Conservation (phyloP, 257 asterid genomes). For the Fraxinus anomala region DNA sequence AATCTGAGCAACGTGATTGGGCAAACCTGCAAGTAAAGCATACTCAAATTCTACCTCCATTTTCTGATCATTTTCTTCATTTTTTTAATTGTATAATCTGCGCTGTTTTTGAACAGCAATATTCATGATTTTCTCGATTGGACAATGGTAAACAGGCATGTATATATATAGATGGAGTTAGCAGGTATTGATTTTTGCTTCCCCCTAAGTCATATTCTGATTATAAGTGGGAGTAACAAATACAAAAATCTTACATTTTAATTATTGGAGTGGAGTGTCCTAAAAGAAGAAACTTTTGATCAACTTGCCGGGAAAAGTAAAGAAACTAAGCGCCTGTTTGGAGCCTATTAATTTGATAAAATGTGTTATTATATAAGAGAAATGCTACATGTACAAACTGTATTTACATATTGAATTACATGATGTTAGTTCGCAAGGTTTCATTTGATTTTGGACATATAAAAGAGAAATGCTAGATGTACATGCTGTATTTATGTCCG, state of each 20-base stretch:
- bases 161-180: constrained; percentile 8
- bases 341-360: too few species aligned
- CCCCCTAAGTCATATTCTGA: constrained; percentile 24
- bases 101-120: constrained; percentile 23
- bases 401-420: too few species aligned
- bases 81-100: constrained; percentile 5
- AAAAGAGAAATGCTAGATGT: too few species aligned
- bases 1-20: constrained; percentile 61
- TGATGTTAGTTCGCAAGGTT: too few species aligned
- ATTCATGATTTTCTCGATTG: constrained; percentile 22
- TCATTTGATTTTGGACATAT: too few species aligned
- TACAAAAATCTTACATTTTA: constrained; percentile 28
- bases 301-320: too few species aligned
- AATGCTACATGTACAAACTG: too few species aligned
- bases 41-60: constrained; percentile 14
- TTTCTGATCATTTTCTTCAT: constrained; percentile 12
- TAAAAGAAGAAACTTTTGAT: constrained; percentile 7
- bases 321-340: too few species aligned
- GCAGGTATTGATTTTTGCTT: constrained; percentile 24
- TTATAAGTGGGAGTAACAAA: constrained; percentile 38
- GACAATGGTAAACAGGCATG: constrained; percentile 1
- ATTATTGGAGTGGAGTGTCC: not conserved
- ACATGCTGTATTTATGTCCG: too few species aligned
- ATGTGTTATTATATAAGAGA: too few species aligned
- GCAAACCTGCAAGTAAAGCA: constrained; percentile 58